Evolutionary conservation across 225 moss, liverwort and hornwort species (phyloP).

Genomic region (Polytrichum commune): DNA sequence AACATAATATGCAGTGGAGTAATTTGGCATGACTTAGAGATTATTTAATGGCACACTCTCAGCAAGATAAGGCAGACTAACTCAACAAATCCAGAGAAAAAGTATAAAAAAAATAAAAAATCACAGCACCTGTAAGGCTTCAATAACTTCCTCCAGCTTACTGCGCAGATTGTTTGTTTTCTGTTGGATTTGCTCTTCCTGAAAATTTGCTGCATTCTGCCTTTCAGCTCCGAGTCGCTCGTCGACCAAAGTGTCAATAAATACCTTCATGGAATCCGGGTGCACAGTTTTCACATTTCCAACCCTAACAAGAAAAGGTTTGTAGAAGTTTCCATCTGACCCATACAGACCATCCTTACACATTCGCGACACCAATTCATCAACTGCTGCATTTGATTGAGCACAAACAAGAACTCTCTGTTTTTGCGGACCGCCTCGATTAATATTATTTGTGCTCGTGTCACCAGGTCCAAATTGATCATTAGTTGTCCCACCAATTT

Average conservation of each 20-base stretch:
- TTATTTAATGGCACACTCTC: neutral
- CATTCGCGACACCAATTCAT: slow-evolving; percentile 81
- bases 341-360: slow-evolving; percentile 83
- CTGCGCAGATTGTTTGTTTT: slow-evolving; percentile 50
- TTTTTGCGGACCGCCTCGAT: slow-evolving; percentile 42
- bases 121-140: slow-evolving; percentile 68
- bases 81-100: too few species aligned
- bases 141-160: slow-evolving; percentile 85
- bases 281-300: slow-evolving; percentile 79
- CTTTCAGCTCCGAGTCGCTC: slow-evolving; percentile 68
- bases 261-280: slow-evolving; percentile 79
- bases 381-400: slow-evolving; percentile 99
- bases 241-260: slow-evolving; percentile 83
- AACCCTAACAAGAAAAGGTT: slow-evolving; percentile 78
- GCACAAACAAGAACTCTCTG: slow-evolving; percentile 84
- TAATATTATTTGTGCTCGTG: neutral
- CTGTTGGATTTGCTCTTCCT: slow-evolving; percentile 48
- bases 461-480: slow-evolving; percentile 35
- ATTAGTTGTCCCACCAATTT: slow-evolving; percentile 45
- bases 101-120: too few species aligned
- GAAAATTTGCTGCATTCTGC: slow-evolving; percentile 26
- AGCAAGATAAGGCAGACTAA: neutral
- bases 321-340: slow-evolving; percentile 63
- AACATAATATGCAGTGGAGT: neutral
- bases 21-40: neutral